phyloP scores from a whole-genome alignment of 2,329 filamentous ascomycete genomes.

The Seiridium unicorne region DNA sequence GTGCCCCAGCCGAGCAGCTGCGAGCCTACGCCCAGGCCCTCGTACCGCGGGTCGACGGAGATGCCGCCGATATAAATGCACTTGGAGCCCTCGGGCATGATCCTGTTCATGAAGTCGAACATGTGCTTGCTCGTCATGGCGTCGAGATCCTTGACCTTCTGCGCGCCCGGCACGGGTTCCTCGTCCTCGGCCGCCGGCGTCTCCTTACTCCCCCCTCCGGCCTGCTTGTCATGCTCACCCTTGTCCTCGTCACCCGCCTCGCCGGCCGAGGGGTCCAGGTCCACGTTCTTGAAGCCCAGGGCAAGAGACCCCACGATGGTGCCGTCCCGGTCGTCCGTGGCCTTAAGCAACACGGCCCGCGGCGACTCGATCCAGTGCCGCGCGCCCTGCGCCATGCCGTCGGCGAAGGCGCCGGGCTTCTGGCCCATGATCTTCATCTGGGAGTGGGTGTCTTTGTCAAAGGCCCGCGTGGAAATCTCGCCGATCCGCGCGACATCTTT shows the following conservation, averaged over 20 bases:
- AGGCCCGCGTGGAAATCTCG: constrained; percentile 27
- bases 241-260: constrained; percentile 2
- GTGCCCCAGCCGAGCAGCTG: constrained; percentile 32
- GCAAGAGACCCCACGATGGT: constrained; percentile 30
- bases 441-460: constrained; percentile 28
- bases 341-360: constrained; percentile 28
- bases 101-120: constrained; percentile 20
- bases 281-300: constrained; percentile 30
- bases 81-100: constrained; percentile 22
- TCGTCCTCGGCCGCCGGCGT: constrained; percentile 14
- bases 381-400: constrained; percentile 18
- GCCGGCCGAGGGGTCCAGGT: constrained; percentile 13
- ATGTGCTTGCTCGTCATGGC: constrained; percentile 28
- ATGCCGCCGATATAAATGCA: constrained; percentile 34
- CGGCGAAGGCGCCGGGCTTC: constrained; percentile 24
- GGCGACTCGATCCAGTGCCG: constrained; percentile 18
- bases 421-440: constrained; percentile 31
- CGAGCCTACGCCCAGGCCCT: constrained; percentile 31
- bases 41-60: constrained; percentile 27
- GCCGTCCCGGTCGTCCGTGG: constrained; percentile 25
- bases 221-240: background rate
- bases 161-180: background rate
- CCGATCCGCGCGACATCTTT: constrained; percentile 30
- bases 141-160: constrained; percentile 24
- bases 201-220: background rate